Percentiles rank a stretch among this genome's conserved stretches.
Conservation (phyloP, 176 grass and related monocot genomes). For the Thalia dealbata region DNA sequence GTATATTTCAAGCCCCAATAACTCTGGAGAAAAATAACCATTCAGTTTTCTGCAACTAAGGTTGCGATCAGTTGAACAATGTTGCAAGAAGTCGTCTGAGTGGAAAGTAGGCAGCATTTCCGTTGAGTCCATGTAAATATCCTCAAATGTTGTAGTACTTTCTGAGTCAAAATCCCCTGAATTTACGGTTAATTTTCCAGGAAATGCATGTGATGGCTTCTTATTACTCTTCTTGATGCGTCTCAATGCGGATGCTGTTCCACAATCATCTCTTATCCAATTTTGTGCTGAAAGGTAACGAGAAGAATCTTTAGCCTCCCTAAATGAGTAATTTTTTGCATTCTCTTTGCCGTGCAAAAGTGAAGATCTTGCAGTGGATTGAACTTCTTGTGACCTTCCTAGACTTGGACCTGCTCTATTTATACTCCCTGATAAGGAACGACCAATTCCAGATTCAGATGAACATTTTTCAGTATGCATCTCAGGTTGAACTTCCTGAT, state of each 20-base stretch:
- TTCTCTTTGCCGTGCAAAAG: neutral
- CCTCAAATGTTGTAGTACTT: slow-evolving; percentile 51
- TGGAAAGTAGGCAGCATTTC: neutral
- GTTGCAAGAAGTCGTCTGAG: neutral
- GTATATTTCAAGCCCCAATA: neutral
- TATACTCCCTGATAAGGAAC: neutral
- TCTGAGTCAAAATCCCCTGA: slow-evolving; percentile 16
- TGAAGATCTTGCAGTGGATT: neutral
- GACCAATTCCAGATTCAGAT: neutral
- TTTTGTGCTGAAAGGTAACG: neutral
- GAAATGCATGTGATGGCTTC: neutral
- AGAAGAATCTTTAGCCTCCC: neutral
- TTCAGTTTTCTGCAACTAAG: neutral
- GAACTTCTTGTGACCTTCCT: neutral
- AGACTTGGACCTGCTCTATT: neutral
- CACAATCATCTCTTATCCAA: slow-evolving; percentile 5
- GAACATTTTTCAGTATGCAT: neutral
- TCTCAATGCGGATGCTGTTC: neutral
- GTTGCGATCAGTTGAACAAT: neutral
- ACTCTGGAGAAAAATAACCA: neutral
- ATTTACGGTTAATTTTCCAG: neutral
- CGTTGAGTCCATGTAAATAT: slow-evolving; percentile 70
- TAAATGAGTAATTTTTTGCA: slow-evolving; percentile 2
- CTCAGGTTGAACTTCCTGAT: neutral
- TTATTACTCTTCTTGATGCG: neutral